Evolutionary conservation across 768 basidiomycete species (phyloP).

Genomic region (Heimioporus sp.): DNA sequence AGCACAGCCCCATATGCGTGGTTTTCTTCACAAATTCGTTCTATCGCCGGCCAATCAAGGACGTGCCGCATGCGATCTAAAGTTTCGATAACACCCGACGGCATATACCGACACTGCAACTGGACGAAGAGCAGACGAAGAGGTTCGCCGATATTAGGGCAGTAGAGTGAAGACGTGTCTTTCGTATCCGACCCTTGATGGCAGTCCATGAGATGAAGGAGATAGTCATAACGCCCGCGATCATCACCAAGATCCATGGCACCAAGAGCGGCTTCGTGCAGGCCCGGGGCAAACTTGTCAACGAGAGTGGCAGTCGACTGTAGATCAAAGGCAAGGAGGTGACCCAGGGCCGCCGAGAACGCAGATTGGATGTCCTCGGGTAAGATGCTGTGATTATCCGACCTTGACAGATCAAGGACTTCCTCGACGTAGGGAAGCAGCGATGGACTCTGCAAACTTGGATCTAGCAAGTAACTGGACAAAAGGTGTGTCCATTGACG

Average conservation of each 20-base stretch:
- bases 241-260: constrained; percentile 45
- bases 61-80: constrained; percentile 50
- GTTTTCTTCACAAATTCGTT: constrained; percentile 63
- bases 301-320: constrained; percentile 68
- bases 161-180: constrained; percentile 28
- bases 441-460: constrained; percentile 54
- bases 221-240: constrained; percentile 68
- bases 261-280: constrained; percentile 65
- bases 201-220: constrained; percentile 65
- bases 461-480: constrained; percentile 72
- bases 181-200: constrained; percentile 41
- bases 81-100: constrained; percentile 57
- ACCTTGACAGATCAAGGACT: constrained; percentile 49
- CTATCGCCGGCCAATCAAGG: constrained; percentile 55
- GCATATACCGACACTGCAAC: constrained; percentile 72
- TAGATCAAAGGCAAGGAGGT: constrained; percentile 61
- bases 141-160: constrained; percentile 43
- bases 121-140: constrained; percentile 65
- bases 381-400: constrained; percentile 47
- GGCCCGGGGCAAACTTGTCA: constrained; percentile 60
- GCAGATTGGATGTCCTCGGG: constrained; percentile 54
- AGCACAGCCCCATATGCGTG: constrained; percentile 74
- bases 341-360: constrained; percentile 58
- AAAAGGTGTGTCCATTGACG: constrained; percentile 73
- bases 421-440: constrained; percentile 67